Evolutionary conservation across 2,329 filamentous ascomycete species (phyloP), one percentile per base, ranked within the genome.

Genomic region (Knoxdaviesia capensis): DNA sequence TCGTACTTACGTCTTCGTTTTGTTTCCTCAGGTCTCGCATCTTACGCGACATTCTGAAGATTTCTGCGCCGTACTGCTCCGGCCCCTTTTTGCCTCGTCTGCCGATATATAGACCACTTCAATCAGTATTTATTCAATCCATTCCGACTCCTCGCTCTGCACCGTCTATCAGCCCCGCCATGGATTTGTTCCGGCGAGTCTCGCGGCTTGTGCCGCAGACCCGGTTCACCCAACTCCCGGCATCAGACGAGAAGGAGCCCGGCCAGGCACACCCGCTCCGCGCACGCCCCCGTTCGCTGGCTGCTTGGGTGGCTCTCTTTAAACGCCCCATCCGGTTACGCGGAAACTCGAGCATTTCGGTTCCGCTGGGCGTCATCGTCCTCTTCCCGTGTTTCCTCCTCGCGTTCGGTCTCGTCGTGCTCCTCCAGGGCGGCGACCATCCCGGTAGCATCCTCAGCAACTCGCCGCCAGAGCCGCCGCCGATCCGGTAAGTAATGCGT

Each of bases 361-460:
- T 96, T 56, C 90, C 90, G 30, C 66, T 98, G 41, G 88, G 88
- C 50, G 77, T 94, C 55, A 85, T 96, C 51, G 71, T 98, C 50
- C 66, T 96, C 51, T 96, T 96, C 57, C 90, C 90, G 49, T 75
- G 81, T 56, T 79, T 94, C 56, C 83, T 94, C 53, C 74, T 96
- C 62, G 71, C 94, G 53, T 71, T 94, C 58, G 92, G 96, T 59
- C 65, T 96, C 48, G 67, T 94, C 53, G 72, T 98, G 46, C 86
- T 96, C 57, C 73, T 93, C 54, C 77, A 80, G 55, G 86, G 94
- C 63, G 85, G 88, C 45, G 80, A 78, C 56, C 84, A 81, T 33
- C 73, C 83, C 7, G 85, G 80, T 43, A 74, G 79, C 47, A 83
- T 92, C 59, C 62, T 94, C 55, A 20, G 20, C 20, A 20, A 20